phyloP scores from a whole-genome alignment of 305 asterid species.

The Fraxinus sp. region DNA sequence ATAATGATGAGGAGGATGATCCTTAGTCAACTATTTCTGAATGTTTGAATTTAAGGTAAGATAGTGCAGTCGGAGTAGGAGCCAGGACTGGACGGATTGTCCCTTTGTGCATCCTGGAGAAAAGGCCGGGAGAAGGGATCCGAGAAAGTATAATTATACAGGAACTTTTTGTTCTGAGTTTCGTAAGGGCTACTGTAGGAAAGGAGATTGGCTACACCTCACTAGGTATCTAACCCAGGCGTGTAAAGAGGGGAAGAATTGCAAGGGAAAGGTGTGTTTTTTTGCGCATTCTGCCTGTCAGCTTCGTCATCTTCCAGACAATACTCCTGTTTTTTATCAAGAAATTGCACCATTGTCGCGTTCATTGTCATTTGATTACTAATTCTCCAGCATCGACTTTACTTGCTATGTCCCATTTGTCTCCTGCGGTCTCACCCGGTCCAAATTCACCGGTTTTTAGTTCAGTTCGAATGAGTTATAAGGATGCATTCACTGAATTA shows the following conservation, averaged over 20 bases:
- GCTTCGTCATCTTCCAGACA: constrained; percentile 43
- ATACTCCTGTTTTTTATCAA: constrained; percentile 13
- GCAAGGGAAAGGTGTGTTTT: constrained; percentile 74
- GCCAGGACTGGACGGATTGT: constrained; percentile 95
- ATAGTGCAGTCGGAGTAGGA: constrained; percentile 72
- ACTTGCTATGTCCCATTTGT: constrained; percentile 43
- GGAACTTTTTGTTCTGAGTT: constrained; percentile 73
- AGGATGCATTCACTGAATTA: constrained; percentile 55
- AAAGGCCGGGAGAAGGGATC: constrained; percentile 81
- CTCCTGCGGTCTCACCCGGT: constrained; percentile 49
- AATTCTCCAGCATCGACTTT: constrained; percentile 64
- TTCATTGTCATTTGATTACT: constrained; percentile 50
- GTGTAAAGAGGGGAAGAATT: constrained; percentile 84
- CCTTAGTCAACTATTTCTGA: constrained; percentile 73
- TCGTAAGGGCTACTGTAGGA: constrained; percentile 55
- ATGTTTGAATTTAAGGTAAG: constrained; percentile 87
- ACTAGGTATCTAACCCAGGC: constrained; percentile 75
- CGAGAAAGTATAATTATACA: constrained; percentile 54
- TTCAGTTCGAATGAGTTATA: constrained; percentile 36
- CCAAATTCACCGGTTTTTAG: constrained; percentile 19
- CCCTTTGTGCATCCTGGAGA: constrained; percentile 92
- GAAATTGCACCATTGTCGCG: constrained; percentile 45
- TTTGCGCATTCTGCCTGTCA: constrained; percentile 72
- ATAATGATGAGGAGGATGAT: constrained; percentile 46
- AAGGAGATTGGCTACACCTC: constrained; percentile 84